Percentiles rank a stretch among this genome's conserved stretches.
Evolutionary conservation across 208 protist genomes (phyloP).

Genomic region (Acanthamoeba castellanii): DNA sequence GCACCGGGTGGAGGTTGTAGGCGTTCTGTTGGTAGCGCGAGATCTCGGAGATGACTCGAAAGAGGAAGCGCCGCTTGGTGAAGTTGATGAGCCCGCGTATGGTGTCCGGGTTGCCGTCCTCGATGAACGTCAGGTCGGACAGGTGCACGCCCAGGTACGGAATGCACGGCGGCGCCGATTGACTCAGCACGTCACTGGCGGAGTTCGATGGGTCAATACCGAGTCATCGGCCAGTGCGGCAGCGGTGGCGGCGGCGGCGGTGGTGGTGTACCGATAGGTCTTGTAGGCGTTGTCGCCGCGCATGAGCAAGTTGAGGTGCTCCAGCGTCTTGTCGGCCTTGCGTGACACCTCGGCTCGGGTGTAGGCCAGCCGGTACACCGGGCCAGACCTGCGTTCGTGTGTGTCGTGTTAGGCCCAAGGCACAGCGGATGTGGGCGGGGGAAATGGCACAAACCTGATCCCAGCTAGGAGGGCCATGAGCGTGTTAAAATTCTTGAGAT

Average conservation of each 20-base stretch:
- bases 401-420: neutral
- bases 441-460: conserved; percentile 29
- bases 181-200: conserved; percentile 33
- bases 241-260: too few species aligned
- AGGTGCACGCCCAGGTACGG: conserved; percentile 81
- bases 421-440: neutral
- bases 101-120: conserved; percentile 75
- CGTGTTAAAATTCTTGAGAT: conserved; percentile 87
- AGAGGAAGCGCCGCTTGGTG: conserved; percentile 59
- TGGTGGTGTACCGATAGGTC: conserved; percentile 68
- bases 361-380: conserved; percentile 78
- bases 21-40: conserved; percentile 62
- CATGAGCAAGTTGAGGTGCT: conserved; percentile 81
- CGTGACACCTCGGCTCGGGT: conserved; percentile 55
- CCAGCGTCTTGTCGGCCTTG: conserved; percentile 53
- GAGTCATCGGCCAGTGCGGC: neutral
- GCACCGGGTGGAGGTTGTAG: conserved; percentile 65
- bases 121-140: conserved; percentile 77
- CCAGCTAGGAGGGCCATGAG: conserved; percentile 81
- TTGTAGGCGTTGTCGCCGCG: conserved; percentile 77
- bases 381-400: neutral
- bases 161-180: conserved; percentile 66
- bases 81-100: conserved; percentile 77
- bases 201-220: too few species aligned
- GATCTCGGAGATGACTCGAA: conserved; percentile 65